These are phyloP conservation scores for Epithemia pelagica DNA, from an alignment of 108 stramenopile species.

Conservation along the genomic window DNA sequence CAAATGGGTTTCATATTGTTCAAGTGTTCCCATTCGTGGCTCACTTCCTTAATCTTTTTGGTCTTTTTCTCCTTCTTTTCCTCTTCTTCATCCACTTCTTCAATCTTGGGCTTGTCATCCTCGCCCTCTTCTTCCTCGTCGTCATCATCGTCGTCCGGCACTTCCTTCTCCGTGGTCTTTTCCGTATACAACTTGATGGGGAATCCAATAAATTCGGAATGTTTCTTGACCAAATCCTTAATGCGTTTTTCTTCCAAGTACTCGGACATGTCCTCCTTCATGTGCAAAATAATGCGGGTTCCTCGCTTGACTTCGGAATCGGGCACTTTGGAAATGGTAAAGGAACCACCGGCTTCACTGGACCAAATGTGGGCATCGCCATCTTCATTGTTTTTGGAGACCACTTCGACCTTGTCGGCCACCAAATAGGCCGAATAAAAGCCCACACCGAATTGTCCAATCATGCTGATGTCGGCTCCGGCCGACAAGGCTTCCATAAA, in stretches of 20 bases:
- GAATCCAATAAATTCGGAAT: slow-evolving; percentile 99
- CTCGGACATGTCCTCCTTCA: slow-evolving; percentile 99
- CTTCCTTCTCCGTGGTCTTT: slow-evolving; percentile 99
- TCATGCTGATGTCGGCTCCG: slow-evolving; percentile 99
- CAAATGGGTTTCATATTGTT: slow-evolving; percentile 99
- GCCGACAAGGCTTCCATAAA: slow-evolving; percentile 99
- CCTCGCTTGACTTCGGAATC: slow-evolving; percentile 90
- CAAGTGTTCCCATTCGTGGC: slow-evolving; percentile 99
- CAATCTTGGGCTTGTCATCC: slow-evolving; percentile 92
- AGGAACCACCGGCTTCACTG: slow-evolving; percentile 97
- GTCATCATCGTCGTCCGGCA: slow-evolving; percentile 96
- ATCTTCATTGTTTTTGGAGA: slow-evolving; percentile 96
- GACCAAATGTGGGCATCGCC: slow-evolving; percentile 91
- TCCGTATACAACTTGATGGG: slow-evolving; percentile 99
- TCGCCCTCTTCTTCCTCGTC: slow-evolving; percentile 92
- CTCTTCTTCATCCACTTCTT: slow-evolving; percentile 96
- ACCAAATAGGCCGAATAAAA: slow-evolving; percentile 99
- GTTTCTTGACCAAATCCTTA: slow-evolving; percentile 99
- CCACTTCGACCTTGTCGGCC: slow-evolving; percentile 96
- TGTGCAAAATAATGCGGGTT: slow-evolving; percentile 95
- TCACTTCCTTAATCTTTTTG: slow-evolving; percentile 99
- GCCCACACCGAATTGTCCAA: slow-evolving; percentile 99
- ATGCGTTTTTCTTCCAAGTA: slow-evolving; percentile 98
- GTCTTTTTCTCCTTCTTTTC: slow-evolving; percentile 97
- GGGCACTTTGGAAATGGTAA: slow-evolving; percentile 81